Evolutionary conservation across 805 yeast species (phyloP), one percentile per base, ranked within the genome.

Genomic region (Saturnispora silvae): DNA sequence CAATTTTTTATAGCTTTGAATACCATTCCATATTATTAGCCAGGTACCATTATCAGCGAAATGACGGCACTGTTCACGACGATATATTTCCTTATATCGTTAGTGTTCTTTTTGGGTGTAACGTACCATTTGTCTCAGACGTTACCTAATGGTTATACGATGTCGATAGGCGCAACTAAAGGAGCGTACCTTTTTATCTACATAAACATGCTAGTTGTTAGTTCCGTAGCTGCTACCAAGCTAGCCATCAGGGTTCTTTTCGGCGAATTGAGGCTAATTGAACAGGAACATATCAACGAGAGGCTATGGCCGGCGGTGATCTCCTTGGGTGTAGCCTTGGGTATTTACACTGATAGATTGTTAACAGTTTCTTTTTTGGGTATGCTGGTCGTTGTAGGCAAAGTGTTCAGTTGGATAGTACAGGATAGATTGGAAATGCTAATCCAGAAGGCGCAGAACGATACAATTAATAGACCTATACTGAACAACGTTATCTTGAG

Each of bases 351-450:
- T 9, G 63, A 63, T 34, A 46, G 74, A 16, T 52, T 70, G 28
- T 57, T 73, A n/a, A 68, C 53, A 1, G 39, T 47, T 6, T 31
- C 58, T 33, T 47, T 50, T 13, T 64, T 37, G 46, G 55, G 43
- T 47, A 56, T 76, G 44, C 50, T 75, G 50, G 65, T 68, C 54
- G 56, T 74, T 51, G n/a, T n/a, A n/a, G n/a, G n/a, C n/a, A 80
- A 78, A 50, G 75, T 80, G 2, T 75, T 81, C 61, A 95, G 86
- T 52, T 79, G 94, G 76, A 68, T 92, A 1, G 56, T 80, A 31
- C 59, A 62, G 27, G 67, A 64, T 61, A 45, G 77, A 31, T 52
- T 70, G 39, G 77, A 70, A 31, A 56, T 59, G 36, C 44, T 70
- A 4, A 64, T 67, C 48, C 79, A 72, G 50, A 57, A 60, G 26